Evolutionary conservation across 495 filamentous ascomycete genomes (phyloP), one percentile per base, ranked within the genome.

Genomic region (Aspergillus nanangensis): DNA sequence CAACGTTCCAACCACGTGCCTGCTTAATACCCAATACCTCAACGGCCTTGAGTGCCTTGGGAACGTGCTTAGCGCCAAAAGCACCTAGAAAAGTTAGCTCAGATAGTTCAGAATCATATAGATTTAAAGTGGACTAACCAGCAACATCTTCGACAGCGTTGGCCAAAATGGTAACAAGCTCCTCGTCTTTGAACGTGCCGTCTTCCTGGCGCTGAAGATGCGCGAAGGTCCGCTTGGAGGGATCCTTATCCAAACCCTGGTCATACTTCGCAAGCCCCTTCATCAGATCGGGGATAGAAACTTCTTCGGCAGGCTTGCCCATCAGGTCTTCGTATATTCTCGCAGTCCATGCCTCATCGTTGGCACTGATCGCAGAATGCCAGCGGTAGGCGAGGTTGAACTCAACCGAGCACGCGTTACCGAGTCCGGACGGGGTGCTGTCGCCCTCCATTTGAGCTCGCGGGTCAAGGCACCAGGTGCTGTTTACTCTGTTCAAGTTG

Each of bases 361-460:
- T 68, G 27, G 76, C 64, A 33, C 80, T 81, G 22, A 84, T 72
- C 18, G 77, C 68, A 11, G 83, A 81, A 62, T 88, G 83, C 78
- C 84, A 88, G 37, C 83, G 77, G 52, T 88, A 88, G 24, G 84
- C 78, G 23, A 88, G 61, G 55, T 86, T 86, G 64, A 87, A 88
- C 59, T 88, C 84, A 11, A 81, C 76, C 11, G 80, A 82, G 41
- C 84, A 83, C 52, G 84, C 80, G 63, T 86, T 87, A 41, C 84
- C 84, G 3, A 77, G 67, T 38, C 86, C 88, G 21, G 80, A 67
- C 17, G 77, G 77, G 21, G 86, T 84, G 21, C 77, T 71, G 38
- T 78, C 69, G 44, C 65, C 61, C 46, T 70, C 62, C 63, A 70
- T 71, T 52, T 70, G 65, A 13, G 67, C 68, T 37, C 71, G 62